Evolutionary conservation across 2,329 filamentous ascomycete species (phyloP).

Genomic region (Laburnicola sp.): DNA sequence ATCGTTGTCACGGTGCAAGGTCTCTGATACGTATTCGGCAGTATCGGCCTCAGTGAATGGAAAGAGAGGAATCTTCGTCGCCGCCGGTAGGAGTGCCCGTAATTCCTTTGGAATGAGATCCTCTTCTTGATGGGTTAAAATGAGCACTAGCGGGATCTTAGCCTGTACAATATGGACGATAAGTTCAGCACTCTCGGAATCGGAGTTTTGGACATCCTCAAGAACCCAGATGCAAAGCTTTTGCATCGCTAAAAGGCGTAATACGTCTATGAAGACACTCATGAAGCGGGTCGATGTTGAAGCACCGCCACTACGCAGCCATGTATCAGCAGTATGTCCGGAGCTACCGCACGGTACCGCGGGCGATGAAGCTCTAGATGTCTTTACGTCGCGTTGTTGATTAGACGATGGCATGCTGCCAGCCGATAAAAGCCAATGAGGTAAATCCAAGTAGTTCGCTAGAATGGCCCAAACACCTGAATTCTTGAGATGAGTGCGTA

Average conservation of each 20-base stretch:
- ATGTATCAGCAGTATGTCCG: constrained; percentile 48
- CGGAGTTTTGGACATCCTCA: constrained; percentile 89
- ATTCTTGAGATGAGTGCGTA: constrained; percentile 59
- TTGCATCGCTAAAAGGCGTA: constrained; percentile 77
- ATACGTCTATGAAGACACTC: constrained; percentile 84
- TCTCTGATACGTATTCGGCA: constrained; percentile 77
- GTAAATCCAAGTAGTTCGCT: constrained; percentile 62
- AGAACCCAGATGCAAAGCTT: constrained; percentile 87
- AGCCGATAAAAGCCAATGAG: constrained; percentile 63
- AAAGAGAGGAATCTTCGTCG: constrained; percentile 69
- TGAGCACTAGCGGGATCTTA: constrained; percentile 72
- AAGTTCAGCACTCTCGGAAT: constrained; percentile 82
- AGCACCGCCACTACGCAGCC: constrained; percentile 50
- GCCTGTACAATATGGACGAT: constrained; percentile 78
- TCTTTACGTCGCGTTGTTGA: constrained; percentile 27
- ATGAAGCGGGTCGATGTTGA: constrained; percentile 70
- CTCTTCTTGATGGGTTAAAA: constrained; percentile 61
- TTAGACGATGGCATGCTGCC: constrained; percentile 25
- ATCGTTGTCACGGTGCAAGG: constrained; percentile 71
- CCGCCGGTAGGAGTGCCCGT: constrained; percentile 39
- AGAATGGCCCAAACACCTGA: constrained; percentile 59
- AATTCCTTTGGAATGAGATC: constrained; percentile 44
- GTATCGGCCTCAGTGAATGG: constrained; percentile 80
- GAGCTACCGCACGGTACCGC: constrained; percentile 42
- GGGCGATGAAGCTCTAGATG: constrained; percentile 37